Base-by-base conservation (phyloP, 1,284 basidiomycete genomes). In the Ceratobasidium papillatum region DNA sequence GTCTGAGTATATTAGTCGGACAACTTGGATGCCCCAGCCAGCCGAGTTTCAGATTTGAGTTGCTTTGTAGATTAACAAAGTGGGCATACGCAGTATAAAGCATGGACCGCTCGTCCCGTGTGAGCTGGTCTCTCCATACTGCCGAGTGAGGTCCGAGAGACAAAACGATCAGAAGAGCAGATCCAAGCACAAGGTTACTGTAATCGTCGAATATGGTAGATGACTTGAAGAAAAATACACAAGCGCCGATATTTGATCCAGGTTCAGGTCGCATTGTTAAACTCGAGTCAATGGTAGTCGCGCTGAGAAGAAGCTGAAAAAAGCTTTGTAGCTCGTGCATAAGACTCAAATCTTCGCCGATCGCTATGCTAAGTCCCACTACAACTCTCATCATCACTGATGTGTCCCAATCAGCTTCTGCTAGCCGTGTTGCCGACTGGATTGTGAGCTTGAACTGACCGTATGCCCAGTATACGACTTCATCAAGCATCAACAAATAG, bases 81-180 rank as follows among this genome's bases (percentile, higher is more conserved):
- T 52, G 34, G 11, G n/a, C 51, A 5, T 68, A 27, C 3, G 49
- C 65, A 9, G 34, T 34, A 30, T 68, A 68, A n/a, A 68, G 17
- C 30, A 68, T 22, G 4, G 30, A 22, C 17, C 65, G 65, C 7
- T 68, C 32, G 11, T 54, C 36, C 19, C 65, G 65, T 7, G 30
- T 54, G n/a, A 66, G 11, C 19, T 27, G 25, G n/a, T 34, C 11
- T 14, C 14, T 66, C 47, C 49, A 66, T 4, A 41, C 32, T 3
- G 17, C 17, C 14, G 64, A 66, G 17, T 41, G 30, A 12, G 19
- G 64, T 17, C 51, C 64, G 22, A 66, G 49, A 4, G 64, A 66
- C 3, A 66, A 41, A 5, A 66, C n/a, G 3, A 41, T 7, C 5
- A 22, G 27, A 25, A 64, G 45, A 25, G 25, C 30, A 17, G 3